Evolutionary conservation across 768 basidiomycete genomes (phyloP).

Genomic region (Glaciozyma martinii): DNA sequence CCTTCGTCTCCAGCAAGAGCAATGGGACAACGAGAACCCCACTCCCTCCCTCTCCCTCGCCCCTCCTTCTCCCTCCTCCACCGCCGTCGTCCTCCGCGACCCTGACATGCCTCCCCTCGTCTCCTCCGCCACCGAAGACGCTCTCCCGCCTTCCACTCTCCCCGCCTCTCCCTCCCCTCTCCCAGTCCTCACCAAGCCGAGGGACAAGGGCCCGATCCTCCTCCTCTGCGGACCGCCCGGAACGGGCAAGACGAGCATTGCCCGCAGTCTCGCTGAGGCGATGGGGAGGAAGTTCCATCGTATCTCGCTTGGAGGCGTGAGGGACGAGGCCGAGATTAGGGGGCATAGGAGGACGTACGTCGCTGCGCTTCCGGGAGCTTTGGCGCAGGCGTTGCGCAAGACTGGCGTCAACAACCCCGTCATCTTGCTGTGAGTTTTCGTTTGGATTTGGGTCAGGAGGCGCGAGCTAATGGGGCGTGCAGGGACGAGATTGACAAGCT

Average conservation of each 20-base stretch:
- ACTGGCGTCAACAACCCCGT: slow-evolving; percentile 73
- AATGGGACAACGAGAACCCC: slow-evolving; percentile 41
- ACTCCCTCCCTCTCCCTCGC: slow-evolving; percentile 14
- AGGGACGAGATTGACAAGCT: slow-evolving; percentile 87
- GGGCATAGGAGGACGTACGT: slow-evolving; percentile 76
- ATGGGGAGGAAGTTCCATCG: slow-evolving; percentile 80
- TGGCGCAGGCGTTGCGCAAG: slow-evolving; percentile 77
- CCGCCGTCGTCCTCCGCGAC: slow-evolving; percentile 14
- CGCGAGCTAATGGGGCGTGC: neutral
- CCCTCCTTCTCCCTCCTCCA: neutral
- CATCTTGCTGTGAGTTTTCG: slow-evolving; percentile 49
- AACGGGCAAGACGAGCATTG: slow-evolving; percentile 83
- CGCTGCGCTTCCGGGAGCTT: slow-evolving; percentile 43
- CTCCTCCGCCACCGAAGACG: neutral
- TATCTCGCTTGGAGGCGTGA: slow-evolving; percentile 81
- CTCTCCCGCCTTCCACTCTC: too few relatives aligned
- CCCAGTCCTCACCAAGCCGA: neutral
- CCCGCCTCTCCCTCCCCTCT: neutral
- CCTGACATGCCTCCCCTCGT: neutral
- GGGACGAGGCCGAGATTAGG: slow-evolving; percentile 81
- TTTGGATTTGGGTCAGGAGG: neutral
- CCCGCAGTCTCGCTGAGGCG: slow-evolving; percentile 75
- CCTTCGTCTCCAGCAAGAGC: slow-evolving; percentile 49
- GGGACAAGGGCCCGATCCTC: slow-evolving; percentile 32
- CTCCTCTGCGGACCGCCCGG: slow-evolving; percentile 64